These are phyloP conservation scores for Penicillium malachiteum DNA, from an alignment of 495 filamentous ascomycete genomes.

Conservation along the genomic window DNA sequence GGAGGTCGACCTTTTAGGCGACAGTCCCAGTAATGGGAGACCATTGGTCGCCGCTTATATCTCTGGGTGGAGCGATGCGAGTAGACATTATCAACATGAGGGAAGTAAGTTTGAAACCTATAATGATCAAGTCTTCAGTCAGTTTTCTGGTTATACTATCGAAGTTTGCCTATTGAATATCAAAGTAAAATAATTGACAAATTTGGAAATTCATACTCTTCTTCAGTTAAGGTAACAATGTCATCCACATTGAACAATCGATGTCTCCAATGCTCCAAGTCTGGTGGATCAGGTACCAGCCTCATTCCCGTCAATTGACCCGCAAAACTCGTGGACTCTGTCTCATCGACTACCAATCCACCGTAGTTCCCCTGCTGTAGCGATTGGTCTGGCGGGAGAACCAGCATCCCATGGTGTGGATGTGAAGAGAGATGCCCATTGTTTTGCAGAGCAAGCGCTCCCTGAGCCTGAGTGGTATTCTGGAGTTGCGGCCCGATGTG, in stretches of 20 bases:
- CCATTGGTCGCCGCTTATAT: constrained; percentile 81
- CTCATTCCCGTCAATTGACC: constrained; percentile 57
- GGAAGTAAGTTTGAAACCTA: constrained; percentile 86
- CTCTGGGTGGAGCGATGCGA: constrained; percentile 84
- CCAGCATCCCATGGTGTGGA: constrained; percentile 9
- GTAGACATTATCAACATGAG: constrained; percentile 89
- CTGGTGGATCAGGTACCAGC: constrained; percentile 64
- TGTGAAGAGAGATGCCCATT: constrained; percentile 9
- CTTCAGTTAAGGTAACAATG: constrained; percentile 70
- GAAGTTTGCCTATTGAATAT: not conserved
- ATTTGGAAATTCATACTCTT: constrained; percentile 58
- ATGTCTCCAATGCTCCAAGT: constrained; percentile 71
- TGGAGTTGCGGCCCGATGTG: constrained; percentile 15
- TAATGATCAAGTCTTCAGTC: constrained; percentile 3
- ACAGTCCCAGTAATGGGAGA: constrained; percentile 90
- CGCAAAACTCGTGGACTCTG: constrained; percentile 15
- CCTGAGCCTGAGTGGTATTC: constrained; percentile 11
- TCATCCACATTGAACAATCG: constrained; percentile 77
- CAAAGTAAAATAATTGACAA: not conserved
- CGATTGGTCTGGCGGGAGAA: constrained; percentile 11
- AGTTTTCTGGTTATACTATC: not conserved
- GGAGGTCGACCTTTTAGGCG: constrained; percentile 82
- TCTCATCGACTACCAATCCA: constrained; percentile 7
- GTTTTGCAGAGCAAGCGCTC: constrained; percentile 12
- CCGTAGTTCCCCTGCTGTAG: constrained; percentile 17